These are phyloP conservation scores for Leccinum aurantiacum DNA, from an alignment of 768 basidiomycete genomes.

Conservation along the genomic window DNA sequence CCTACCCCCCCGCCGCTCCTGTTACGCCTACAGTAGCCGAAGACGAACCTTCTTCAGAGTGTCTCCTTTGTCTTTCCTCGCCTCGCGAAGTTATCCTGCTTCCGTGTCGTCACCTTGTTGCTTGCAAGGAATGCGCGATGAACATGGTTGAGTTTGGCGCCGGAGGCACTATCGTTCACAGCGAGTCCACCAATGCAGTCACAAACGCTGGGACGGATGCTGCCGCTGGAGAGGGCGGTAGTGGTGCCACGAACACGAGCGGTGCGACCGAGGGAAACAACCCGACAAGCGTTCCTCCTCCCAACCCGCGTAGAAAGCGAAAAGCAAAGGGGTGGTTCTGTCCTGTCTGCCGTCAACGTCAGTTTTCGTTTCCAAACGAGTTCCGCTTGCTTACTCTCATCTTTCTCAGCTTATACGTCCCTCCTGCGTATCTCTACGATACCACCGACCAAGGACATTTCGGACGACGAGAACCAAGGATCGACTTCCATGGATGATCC, in stretches of 20 bases:
- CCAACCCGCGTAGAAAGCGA: slow-evolving; percentile 69
- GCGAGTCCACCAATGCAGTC: slow-evolving; percentile 38
- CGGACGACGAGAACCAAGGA: slow-evolving; percentile 30
- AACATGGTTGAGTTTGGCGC: slow-evolving; percentile 99
- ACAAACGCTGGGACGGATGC: slow-evolving; percentile 25
- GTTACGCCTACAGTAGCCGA: slow-evolving; percentile 38
- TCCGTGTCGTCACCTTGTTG: slow-evolving; percentile 91
- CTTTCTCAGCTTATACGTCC: slow-evolving; percentile 74
- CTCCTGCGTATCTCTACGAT: slow-evolving; percentile 77
- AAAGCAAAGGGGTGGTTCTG: slow-evolving; percentile 98
- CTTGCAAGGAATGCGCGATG: slow-evolving; percentile 91
- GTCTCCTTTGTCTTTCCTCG: slow-evolving; percentile 85
- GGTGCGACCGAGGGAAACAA: slow-evolving; percentile 27
- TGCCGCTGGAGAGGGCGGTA: slow-evolving; percentile 26
- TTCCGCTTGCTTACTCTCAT: slow-evolving; percentile 1
- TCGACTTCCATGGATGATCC: slow-evolving; percentile 30
- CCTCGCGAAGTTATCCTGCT: slow-evolving; percentile 91
- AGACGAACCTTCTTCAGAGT: slow-evolving; percentile 81
- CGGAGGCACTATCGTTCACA: slow-evolving; percentile 78
- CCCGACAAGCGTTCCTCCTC: slow-evolving; percentile 29
- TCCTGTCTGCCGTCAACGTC: slow-evolving; percentile 93
- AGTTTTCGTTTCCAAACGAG: slow-evolving; percentile 32
- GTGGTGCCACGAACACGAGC: slow-evolving; percentile 14
- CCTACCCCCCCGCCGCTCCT: slow-evolving; percentile 43
- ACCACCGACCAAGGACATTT: slow-evolving; percentile 48